Base-by-base conservation (phyloP, 2,329 filamentous ascomycete species). In the Domatiomyces catenatus region DNA sequence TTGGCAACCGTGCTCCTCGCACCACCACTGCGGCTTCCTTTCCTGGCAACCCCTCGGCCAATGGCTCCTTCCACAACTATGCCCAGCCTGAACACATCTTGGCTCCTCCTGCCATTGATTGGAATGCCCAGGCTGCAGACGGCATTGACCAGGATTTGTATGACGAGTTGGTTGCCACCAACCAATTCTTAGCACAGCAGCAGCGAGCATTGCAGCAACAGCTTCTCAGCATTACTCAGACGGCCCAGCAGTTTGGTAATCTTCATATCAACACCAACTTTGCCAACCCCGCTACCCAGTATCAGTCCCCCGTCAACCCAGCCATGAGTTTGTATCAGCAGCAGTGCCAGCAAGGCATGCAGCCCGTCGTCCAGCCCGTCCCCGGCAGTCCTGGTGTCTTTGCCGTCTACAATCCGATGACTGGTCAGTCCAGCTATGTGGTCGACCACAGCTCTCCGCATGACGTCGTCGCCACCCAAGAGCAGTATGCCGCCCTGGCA, bases 161-260 rank as follows among this genome's bases (percentile, higher is more conserved):
- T 59, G 86, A 88, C 49, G 87, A 94, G 68, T 75, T 96, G 56
- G 79, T 95, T 62, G 84, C 87, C 51, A 93, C 88, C 61, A 94
- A 95, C 66, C 71, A 92, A 64, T 94, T 93, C 63, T 76, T 98
- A 48, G 87, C 88, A 42, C 87, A 94, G 64, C 89, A 94, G 69
- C 90, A 96, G 69, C 88, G 94, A 70, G 84, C 86, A 57, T 79
- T 96, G 48, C 89, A 96, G 69, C 89, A 95, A 70, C 88, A 96
- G 70, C 76, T 96, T 58, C 79, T 87, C 59, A 85, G 73, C 57
- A 80, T 95, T 20, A 92, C 90, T 62, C 81, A 82, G 48, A 84
- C 85, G 39, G 84, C 86, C 53, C 84, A 88, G 68, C 84, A 89
- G 67, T 84, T 89, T 62, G 84, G 88, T 65, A 80, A 79, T 57